A percentile compares a stretch with the other conserved stretches of the same genome.
phyloP scores from a whole-genome alignment of 306 rosid genomes.

The Citrullus amarus region DNA sequence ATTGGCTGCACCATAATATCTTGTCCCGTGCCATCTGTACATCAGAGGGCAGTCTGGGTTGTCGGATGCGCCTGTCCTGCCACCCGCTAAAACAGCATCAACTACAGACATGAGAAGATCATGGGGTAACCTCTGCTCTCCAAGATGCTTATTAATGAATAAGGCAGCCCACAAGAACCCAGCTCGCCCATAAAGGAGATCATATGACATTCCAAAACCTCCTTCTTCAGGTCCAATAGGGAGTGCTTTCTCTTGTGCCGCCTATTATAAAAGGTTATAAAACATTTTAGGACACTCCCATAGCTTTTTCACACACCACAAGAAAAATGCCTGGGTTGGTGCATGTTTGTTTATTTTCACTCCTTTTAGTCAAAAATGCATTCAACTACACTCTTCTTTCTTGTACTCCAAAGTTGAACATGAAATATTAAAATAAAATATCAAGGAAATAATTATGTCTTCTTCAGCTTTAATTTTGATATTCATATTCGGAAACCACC shows the following conservation, averaged over 20 bases:
- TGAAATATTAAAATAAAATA: background rate
- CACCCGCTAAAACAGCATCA: conserved; percentile 74
- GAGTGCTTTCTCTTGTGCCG: conserved; percentile 65
- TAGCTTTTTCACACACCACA: background rate
- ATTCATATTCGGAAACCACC: no score
- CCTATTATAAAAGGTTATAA: conserved; percentile 17
- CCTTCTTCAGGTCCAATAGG: conserved; percentile 93
- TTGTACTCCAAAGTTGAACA: background rate
- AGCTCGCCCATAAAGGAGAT: conserved; percentile 74
- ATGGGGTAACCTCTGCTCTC: conserved; percentile 38
- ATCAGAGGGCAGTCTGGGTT: conserved; percentile 69
- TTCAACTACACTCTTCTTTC: background rate
- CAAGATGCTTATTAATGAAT: conserved; percentile 55
- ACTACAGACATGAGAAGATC: conserved; percentile 51
- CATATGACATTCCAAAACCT: conserved; percentile 97
- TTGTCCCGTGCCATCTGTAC: conserved; percentile 91
- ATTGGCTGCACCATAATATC: conserved; percentile 82
- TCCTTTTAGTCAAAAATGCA: background rate
- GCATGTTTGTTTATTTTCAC: background rate
- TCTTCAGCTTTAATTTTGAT: background rate
- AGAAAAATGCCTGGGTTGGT: background rate
- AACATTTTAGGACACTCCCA: background rate
- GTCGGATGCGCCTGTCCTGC: conserved; percentile 79
- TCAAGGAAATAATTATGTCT: background rate
- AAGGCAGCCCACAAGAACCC: conserved; percentile 82